These are phyloP conservation scores for Kazachstania kunashirensis DNA, from an alignment of 805 yeast species.

Conservation along the genomic window DNA sequence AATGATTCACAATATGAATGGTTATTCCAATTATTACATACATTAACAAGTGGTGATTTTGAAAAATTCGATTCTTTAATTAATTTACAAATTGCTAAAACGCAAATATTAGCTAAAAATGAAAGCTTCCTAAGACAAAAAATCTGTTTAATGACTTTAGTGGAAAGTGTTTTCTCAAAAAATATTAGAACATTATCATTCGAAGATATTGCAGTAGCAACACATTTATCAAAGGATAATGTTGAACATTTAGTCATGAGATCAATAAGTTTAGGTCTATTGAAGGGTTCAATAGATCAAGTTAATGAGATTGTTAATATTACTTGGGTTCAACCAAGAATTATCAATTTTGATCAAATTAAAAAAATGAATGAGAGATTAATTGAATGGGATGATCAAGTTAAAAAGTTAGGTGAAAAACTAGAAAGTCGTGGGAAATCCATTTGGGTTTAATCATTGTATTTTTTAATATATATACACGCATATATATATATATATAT, in stretches of 20 bases:
- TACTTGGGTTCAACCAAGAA: slow-evolving; percentile 94
- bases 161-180: slow-evolving; percentile 78
- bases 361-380: slow-evolving; percentile 64
- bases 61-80: slow-evolving; percentile 46
- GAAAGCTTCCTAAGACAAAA: slow-evolving; percentile 74
- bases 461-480: slow-evolving; percentile 1
- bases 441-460: slow-evolving; percentile 42
- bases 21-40: slow-evolving; percentile 60
- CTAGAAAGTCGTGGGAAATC: slow-evolving; percentile 54
- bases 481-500: background rate
- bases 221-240: slow-evolving; percentile 48
- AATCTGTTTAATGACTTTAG: slow-evolving; percentile 82
- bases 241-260: slow-evolving; percentile 90
- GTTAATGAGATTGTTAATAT: slow-evolving; percentile 68
- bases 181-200: slow-evolving; percentile 67
- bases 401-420: slow-evolving; percentile 51
- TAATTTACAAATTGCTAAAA: slow-evolving; percentile 31
- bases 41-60: slow-evolving; percentile 74
- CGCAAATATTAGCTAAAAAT: slow-evolving; percentile 49
- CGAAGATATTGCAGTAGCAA: slow-evolving; percentile 61
- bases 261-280: slow-evolving; percentile 72
- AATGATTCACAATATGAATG: slow-evolving; percentile 46
- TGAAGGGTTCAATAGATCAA: slow-evolving; percentile 88
- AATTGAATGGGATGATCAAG: slow-evolving; percentile 69
- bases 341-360: slow-evolving; percentile 75